These are phyloP conservation scores for Fusarium abutilonis DNA, from an alignment of 2,329 filamentous ascomycete genomes.

Conservation along the genomic window DNA sequence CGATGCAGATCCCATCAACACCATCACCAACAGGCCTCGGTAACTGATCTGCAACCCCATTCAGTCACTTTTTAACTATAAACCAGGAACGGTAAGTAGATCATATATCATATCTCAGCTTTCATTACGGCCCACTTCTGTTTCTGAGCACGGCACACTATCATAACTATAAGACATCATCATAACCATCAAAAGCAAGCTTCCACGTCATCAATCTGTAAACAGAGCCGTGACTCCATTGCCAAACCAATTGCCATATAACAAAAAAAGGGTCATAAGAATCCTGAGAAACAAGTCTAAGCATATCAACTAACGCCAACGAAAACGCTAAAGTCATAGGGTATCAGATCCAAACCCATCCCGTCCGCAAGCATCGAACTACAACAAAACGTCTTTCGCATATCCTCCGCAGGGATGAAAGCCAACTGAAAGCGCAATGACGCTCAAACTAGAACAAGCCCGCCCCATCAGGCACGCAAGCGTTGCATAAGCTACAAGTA, in stretches of 20 bases:
- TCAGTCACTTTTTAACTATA: not conserved
- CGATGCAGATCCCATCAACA: not conserved
- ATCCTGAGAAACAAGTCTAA: slow-evolving; percentile 41
- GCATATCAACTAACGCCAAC: slow-evolving; percentile 21
- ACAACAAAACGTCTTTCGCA: slow-evolving; percentile 23
- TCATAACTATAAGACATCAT: slow-evolving; percentile 25
- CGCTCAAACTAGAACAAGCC: slow-evolving; percentile 6
- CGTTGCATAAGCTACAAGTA: not conserved
- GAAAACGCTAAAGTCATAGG: slow-evolving; percentile 32
- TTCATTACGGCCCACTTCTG: slow-evolving; percentile 27
- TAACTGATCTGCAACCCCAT: not conserved
- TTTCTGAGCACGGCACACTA: slow-evolving; percentile 12
- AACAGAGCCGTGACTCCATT: slow-evolving; percentile 37
- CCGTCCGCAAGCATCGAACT: slow-evolving; percentile 22
- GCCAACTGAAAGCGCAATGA: slow-evolving; percentile 6
- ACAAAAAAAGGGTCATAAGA: slow-evolving; percentile 24
- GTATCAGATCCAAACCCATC: slow-evolving; percentile 43
- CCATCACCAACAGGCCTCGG: not conserved
- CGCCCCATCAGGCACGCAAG: not conserved
- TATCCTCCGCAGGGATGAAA: slow-evolving; percentile 16
- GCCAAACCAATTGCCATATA: slow-evolving; percentile 24
- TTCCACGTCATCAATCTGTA: slow-evolving; percentile 38
- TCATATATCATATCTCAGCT: slow-evolving; percentile 15
- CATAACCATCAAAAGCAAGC: slow-evolving; percentile 20
- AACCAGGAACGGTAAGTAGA: not conserved